These are phyloP conservation scores for Pluteus cervinus DNA, from an alignment of 768 basidiomycete genomes.

Conservation along the genomic window DNA sequence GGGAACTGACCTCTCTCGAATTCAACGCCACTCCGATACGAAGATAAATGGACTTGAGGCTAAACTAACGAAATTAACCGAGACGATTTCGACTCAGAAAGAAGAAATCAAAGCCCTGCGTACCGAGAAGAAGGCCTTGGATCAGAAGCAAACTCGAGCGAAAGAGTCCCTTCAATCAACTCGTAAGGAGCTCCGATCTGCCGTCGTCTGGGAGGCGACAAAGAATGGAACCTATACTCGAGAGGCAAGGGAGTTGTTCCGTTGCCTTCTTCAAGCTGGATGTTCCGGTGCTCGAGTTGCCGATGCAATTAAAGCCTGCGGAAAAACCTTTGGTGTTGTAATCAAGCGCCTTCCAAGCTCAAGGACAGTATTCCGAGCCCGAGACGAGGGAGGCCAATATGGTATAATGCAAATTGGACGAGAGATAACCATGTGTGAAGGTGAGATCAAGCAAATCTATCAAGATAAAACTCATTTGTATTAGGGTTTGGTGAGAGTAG, in stretches of 20 bases:
- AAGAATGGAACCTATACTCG: constrained; percentile 8
- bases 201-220: constrained; percentile 3
- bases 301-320: constrained; percentile 7
- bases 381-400: constrained; percentile 10
- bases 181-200: not conserved
- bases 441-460: not conserved
- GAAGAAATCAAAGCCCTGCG: too few species aligned
- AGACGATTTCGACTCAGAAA: too few species aligned
- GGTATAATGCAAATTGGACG: constrained; percentile 10
- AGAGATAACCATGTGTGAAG: constrained; percentile 6
- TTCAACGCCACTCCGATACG: too few species aligned
- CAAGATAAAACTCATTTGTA: not conserved
- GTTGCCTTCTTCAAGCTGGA: constrained; percentile 8
- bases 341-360: too few species aligned
- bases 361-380: constrained; percentile 7
- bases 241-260: constrained; percentile 6
- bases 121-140: too few species aligned
- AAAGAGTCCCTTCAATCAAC: not conserved
- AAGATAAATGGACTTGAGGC: too few species aligned
- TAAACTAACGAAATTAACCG: too few species aligned
- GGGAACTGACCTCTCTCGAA: too few species aligned
- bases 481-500: constrained; percentile 16
- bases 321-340: constrained; percentile 7
- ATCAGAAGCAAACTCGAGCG: constrained; percentile 3
- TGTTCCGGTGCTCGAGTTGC: constrained; percentile 8